phyloP scores from a whole-genome alignment of 495 filamentous ascomycete genomes.

The Neurospora pannonica region DNA sequence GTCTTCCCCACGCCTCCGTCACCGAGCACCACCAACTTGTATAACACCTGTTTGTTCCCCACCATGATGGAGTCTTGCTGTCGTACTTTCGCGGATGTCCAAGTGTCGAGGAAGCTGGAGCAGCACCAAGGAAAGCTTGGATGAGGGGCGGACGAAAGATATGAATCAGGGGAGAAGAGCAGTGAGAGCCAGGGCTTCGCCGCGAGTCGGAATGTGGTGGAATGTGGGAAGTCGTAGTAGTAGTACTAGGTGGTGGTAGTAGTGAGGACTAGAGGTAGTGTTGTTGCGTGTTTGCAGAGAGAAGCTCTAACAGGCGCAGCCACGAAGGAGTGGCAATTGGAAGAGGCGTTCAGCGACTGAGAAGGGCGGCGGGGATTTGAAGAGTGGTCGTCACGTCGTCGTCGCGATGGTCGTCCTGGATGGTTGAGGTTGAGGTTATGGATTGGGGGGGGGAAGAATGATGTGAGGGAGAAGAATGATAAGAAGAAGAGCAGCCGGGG shows the following conservation, averaged over 20 bases:
- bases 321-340: neutral
- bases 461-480: neutral
- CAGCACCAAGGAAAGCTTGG: neutral
- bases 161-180: neutral
- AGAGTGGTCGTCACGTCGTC: neutral
- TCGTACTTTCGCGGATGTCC: conserved; percentile 7
- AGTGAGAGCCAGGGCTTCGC: neutral
- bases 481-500: neutral
- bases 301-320: neutral
- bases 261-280: neutral
- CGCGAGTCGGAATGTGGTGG: neutral
- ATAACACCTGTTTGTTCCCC: conserved; percentile 77
- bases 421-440: neutral
- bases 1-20: conserved; percentile 80
- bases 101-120: conserved; percentile 1
- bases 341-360: neutral
- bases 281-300: neutral
- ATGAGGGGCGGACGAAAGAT: conserved; percentile 5
- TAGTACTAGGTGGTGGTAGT: neutral
- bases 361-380: neutral
- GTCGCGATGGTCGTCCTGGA: neutral
- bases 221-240: neutral
- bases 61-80: conserved; percentile 33
- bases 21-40: conserved; percentile 96
- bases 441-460: neutral